These are phyloP conservation scores for Iris macrosiphon DNA, from an alignment of 106 monocot genomes.

Conservation along the genomic window DNA sequence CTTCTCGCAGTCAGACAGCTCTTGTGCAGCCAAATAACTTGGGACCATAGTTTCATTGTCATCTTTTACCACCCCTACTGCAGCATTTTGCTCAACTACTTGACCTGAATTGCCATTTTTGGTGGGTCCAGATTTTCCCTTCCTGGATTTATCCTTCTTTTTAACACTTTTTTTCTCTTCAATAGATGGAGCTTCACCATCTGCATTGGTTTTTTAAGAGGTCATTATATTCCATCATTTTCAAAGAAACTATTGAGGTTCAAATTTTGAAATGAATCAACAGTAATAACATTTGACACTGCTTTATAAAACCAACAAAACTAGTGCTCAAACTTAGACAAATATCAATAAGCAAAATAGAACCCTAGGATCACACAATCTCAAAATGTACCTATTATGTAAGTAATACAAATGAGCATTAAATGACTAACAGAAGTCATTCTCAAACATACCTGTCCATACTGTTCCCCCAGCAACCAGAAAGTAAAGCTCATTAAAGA, in stretches of 20 bases:
- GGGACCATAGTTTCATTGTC: slow-evolving; percentile 16
- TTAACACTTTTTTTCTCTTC: slow-evolving; percentile 28
- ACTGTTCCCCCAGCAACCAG: slow-evolving; percentile 97
- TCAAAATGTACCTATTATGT: no score
- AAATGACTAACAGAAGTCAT: no score
- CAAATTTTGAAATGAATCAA: no score
- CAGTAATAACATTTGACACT: no score
- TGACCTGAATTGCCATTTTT: slow-evolving; percentile 18
- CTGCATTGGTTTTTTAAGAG: slow-evolving; percentile 21
- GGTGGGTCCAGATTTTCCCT: slow-evolving; percentile 15
- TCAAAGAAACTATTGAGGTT: no score
- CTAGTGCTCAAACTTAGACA: no score
- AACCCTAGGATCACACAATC: no score
- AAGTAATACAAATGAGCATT: no score
- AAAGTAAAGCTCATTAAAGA: slow-evolving; percentile 99
- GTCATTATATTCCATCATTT: no score
- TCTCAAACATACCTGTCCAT: slow-evolving; percentile 74
- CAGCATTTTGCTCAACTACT: slow-evolving; percentile 8
- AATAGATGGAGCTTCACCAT: slow-evolving; percentile 56
- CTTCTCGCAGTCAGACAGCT: slow-evolving; percentile 16
- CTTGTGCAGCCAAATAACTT: slow-evolving; percentile 7
- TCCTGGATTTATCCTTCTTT: slow-evolving; percentile 38
- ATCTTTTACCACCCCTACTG: slow-evolving; percentile 10
- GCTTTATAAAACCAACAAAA: no score
- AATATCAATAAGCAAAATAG: no score